Percentiles rank a stretch among this genome's conserved stretches.
Conservation (phyloP, 805 yeast species). For the Danielozyma ontarioensis region DNA sequence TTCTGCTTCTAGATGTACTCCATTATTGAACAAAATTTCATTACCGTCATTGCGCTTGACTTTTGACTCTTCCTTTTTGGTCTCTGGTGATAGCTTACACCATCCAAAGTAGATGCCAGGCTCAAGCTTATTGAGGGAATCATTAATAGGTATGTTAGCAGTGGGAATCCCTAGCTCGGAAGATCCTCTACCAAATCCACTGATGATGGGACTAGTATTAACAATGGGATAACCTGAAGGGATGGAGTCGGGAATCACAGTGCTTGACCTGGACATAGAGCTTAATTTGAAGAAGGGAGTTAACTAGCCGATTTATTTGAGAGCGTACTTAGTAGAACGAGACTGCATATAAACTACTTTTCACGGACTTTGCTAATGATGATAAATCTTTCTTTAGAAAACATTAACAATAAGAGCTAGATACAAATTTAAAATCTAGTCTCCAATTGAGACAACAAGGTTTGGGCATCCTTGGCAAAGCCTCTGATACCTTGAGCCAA, state of each 20-base stretch:
- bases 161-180: slow-evolving; percentile 93
- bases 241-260: slow-evolving; percentile 37
- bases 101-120: slow-evolving; percentile 93
- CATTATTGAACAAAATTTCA: slow-evolving; percentile 51
- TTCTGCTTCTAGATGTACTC: slow-evolving; percentile 41
- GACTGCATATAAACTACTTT: slow-evolving; percentile 19
- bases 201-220: slow-evolving; percentile 44
- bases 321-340: not conserved
- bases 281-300: not conserved
- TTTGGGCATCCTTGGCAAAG: slow-evolving; percentile 88
- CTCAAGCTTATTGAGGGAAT: slow-evolving; percentile 36
- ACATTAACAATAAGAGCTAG: no score
- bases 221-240: slow-evolving; percentile 50
- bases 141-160: slow-evolving; percentile 73
- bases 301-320: not conserved
- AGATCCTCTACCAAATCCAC: slow-evolving; percentile 96
- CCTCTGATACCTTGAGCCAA: slow-evolving; percentile 96
- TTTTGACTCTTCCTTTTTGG: slow-evolving; percentile 5
- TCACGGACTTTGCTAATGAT: slow-evolving; percentile 93
- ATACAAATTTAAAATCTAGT: slow-evolving; percentile 39
- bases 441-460: slow-evolving; percentile 66
- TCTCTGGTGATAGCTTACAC: slow-evolving; percentile 31
- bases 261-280: slow-evolving; percentile 40
- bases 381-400: slow-evolving; percentile 88
- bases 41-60: slow-evolving; percentile 18